Evolutionary conservation across 768 basidiomycete genomes (phyloP).

Genomic region (Tylopilus plumbeoviolaceoides): DNA sequence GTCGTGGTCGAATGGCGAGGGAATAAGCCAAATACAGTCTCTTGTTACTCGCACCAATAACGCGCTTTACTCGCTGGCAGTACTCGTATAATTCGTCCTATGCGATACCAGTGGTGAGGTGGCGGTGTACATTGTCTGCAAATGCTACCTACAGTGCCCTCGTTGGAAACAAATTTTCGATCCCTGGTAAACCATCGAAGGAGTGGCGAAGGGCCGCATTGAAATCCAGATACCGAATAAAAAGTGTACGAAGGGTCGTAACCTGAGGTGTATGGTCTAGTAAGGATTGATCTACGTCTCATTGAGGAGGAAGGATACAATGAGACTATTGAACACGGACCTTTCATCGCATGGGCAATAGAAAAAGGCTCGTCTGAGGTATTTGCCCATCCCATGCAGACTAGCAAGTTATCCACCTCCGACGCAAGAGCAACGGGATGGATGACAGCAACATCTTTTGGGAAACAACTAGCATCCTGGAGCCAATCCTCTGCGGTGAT

Average conservation of each 20-base stretch:
- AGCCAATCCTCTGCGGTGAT: slow-evolving; percentile 82
- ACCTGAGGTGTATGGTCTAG: slow-evolving; percentile 23
- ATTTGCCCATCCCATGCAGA: slow-evolving; percentile 56
- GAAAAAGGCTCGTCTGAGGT: slow-evolving; percentile 53
- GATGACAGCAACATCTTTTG: slow-evolving; percentile 81
- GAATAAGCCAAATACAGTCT: slow-evolving; percentile 86
- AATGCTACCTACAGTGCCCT: slow-evolving; percentile 56
- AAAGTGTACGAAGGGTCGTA: slow-evolving; percentile 65
- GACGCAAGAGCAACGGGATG: slow-evolving; percentile 58
- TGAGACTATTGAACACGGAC: slow-evolving; percentile 24
- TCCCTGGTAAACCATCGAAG: slow-evolving; percentile 73
- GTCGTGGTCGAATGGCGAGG: slow-evolving; percentile 72
- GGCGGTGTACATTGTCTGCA: no score
- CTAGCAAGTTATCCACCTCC: slow-evolving; percentile 70
- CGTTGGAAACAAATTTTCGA: slow-evolving; percentile 68
- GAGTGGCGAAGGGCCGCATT: slow-evolving; percentile 77
- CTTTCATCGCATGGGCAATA: slow-evolving; percentile 34
- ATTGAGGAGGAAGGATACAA: slow-evolving; percentile 2
- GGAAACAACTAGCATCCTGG: slow-evolving; percentile 88
- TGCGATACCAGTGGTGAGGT: slow-evolving; percentile 4
- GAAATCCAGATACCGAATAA: slow-evolving; percentile 79
- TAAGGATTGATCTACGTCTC: slow-evolving; percentile 16
- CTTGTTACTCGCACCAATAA: slow-evolving; percentile 69
- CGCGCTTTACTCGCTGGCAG: slow-evolving; percentile 71
- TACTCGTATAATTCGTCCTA: slow-evolving; percentile 94